A percentile compares a stretch with the other conserved stretches of the same genome.
These are phyloP conservation scores for Phytophthora pinifolia DNA, from an alignment of 352 stramenopile species.

Conservation along the genomic window DNA sequence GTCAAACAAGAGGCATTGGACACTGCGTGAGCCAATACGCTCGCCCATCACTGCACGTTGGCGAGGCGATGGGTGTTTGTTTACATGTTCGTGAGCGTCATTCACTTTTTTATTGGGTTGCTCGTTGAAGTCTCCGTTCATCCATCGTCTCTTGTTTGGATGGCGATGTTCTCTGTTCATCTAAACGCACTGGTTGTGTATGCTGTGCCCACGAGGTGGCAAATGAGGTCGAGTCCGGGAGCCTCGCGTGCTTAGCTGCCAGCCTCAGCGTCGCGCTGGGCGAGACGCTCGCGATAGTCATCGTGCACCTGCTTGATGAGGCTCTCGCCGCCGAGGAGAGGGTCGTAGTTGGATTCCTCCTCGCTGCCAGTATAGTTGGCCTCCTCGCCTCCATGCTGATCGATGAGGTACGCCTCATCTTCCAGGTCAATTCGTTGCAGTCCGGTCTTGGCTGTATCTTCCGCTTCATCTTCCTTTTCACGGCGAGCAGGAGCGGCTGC, in stretches of 20 bases:
- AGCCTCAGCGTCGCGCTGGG: slow-evolving; percentile 36
- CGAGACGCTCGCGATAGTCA: slow-evolving; percentile 74
- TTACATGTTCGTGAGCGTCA: slow-evolving; percentile 22
- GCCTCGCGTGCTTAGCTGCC: slow-evolving; percentile 7
- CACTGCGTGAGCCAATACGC: slow-evolving; percentile 15
- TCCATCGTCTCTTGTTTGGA: slow-evolving; percentile 3
- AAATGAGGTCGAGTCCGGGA: background rate
- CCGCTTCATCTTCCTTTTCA: slow-evolving; percentile 35
- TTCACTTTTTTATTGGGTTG: slow-evolving; percentile 31
- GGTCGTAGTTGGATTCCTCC: slow-evolving; percentile 62
- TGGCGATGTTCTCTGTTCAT: slow-evolving; percentile 21
- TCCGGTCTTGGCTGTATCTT: slow-evolving; percentile 25
- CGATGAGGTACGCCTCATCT: slow-evolving; percentile 27
- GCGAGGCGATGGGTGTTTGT: background rate
- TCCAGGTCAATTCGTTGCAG: slow-evolving; percentile 23
- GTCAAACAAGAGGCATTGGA: slow-evolving; percentile 50
- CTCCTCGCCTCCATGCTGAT: slow-evolving; percentile 25
- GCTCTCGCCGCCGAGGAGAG: slow-evolving; percentile 58
- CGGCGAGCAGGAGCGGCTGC: slow-evolving; percentile 31
- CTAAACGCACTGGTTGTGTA: slow-evolving; percentile 17
- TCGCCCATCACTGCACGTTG: slow-evolving; percentile 16
- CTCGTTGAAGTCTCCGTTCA: slow-evolving; percentile 4
- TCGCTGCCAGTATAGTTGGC: slow-evolving; percentile 46
- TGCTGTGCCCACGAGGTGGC: background rate
- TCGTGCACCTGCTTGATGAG: slow-evolving; percentile 76